Conservation (phyloP, 1,139 yeast genomes). For the Trichomonascaceae sp. region DNA sequence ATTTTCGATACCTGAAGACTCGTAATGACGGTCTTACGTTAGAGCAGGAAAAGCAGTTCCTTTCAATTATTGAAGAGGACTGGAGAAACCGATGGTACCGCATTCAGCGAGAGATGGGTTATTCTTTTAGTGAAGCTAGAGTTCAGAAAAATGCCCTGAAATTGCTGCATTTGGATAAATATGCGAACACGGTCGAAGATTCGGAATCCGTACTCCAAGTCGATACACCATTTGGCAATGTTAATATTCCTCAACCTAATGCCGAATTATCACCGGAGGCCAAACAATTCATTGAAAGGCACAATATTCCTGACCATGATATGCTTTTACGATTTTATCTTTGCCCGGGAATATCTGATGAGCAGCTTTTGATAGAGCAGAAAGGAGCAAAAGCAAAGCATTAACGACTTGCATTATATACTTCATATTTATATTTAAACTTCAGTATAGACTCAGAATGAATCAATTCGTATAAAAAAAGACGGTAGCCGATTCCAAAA, state of each 20-base stretch:
- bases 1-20: conserved; percentile 35
- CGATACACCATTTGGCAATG: conserved; percentile 7
- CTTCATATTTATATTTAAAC: background rate
- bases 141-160: conserved; percentile 8
- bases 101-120: conserved; percentile 28
- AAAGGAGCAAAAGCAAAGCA: background rate
- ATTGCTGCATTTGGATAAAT: conserved; percentile 6
- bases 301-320: background rate
- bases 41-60: conserved; percentile 30
- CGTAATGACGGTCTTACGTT: conserved; percentile 32
- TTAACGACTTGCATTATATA: background rate
- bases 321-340: conserved; percentile 10
- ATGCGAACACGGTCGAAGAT: background rate
- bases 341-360: conserved; percentile 2
- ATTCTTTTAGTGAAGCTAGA: conserved; percentile 19
- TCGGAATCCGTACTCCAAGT: background rate
- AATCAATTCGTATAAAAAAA: background rate
- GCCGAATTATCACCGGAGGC: background rate
- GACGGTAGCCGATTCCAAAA: background rate
- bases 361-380: background rate
- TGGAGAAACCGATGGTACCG: conserved; percentile 40
- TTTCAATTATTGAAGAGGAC: conserved; percentile 31
- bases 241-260: conserved; percentile 5
- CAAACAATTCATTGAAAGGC: background rate
- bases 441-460: background rate